These are phyloP conservation scores for Lentinula detonsa DNA, from an alignment of 768 basidiomycete genomes.

Conservation along the genomic window DNA sequence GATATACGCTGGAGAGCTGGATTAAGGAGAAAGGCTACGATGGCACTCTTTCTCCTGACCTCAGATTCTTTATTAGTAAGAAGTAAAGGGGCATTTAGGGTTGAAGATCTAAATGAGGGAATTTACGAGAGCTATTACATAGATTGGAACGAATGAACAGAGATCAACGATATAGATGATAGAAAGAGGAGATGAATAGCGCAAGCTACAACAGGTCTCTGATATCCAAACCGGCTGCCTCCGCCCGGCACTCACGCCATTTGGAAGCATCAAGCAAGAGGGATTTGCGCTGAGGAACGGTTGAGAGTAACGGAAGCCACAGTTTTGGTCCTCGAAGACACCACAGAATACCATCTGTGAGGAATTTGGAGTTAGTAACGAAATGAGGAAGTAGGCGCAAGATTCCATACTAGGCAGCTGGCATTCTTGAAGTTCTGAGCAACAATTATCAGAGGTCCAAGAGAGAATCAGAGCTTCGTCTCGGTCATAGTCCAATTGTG, in stretches of 20 bases:
- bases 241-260: background rate
- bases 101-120: no score
- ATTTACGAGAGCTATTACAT: no score
- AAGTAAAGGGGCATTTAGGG: no score
- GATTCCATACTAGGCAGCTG: background rate
- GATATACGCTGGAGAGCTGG: conserved; percentile 32
- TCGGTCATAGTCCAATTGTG: background rate
- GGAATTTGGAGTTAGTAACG: no score
- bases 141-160: no score
- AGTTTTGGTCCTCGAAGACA: background rate
- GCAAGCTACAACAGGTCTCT: background rate
- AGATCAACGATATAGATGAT: background rate
- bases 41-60: conserved; percentile 9
- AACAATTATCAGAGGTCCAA: background rate
- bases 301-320: background rate
- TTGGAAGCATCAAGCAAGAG: background rate
- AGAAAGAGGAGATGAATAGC: background rate
- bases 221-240: background rate
- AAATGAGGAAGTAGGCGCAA: background rate
- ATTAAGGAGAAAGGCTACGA: conserved; percentile 29
- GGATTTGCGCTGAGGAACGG: background rate
- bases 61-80: background rate
- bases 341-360: background rate
- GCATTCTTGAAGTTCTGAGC: background rate
- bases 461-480: background rate